A percentile compares a stretch with the other conserved stretches of the same genome.
phyloP scores from a whole-genome alignment of 2,329 filamentous ascomycete species.

The Teratosphaeria gauchensis region DNA sequence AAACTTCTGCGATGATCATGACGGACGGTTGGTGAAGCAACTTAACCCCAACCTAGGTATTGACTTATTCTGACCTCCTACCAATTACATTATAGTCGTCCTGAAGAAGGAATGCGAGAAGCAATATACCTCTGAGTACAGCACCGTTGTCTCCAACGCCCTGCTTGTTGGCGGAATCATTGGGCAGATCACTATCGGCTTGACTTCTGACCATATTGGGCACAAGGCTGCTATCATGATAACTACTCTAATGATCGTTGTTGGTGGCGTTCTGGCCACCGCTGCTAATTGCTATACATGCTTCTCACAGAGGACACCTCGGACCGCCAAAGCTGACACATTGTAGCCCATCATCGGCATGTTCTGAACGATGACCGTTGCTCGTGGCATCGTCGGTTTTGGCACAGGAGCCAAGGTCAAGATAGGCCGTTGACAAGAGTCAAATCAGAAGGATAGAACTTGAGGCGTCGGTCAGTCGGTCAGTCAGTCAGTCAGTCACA shows the following conservation, averaged over 20 bases:
- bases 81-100: slow-evolving; percentile 15
- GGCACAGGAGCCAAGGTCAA: no score
- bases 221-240: slow-evolving; percentile 38
- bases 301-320: background rate
- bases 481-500: no score
- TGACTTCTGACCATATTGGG: slow-evolving; percentile 37
- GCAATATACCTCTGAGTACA: slow-evolving; percentile 8
- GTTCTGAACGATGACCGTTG: slow-evolving; percentile 45
- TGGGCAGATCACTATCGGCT: slow-evolving; percentile 20
- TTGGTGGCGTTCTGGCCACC: slow-evolving; percentile 36
- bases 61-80: no score
- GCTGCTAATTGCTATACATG: slow-evolving; percentile 16
- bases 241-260: slow-evolving; percentile 38
- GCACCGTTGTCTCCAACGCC: slow-evolving; percentile 14
- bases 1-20: slow-evolving; percentile 29
- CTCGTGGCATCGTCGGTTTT: slow-evolving; percentile 38
- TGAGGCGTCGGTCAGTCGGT: no score
- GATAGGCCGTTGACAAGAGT: no score
- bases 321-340: background rate
- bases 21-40: no score
- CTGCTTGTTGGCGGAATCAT: slow-evolving; percentile 35
- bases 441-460: no score
- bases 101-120: slow-evolving; percentile 18
- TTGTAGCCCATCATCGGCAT: slow-evolving; percentile 21
- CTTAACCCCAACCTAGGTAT: no score